Conservation (phyloP, 495 filamentous ascomycete genomes). For the Daldinia childiae region DNA sequence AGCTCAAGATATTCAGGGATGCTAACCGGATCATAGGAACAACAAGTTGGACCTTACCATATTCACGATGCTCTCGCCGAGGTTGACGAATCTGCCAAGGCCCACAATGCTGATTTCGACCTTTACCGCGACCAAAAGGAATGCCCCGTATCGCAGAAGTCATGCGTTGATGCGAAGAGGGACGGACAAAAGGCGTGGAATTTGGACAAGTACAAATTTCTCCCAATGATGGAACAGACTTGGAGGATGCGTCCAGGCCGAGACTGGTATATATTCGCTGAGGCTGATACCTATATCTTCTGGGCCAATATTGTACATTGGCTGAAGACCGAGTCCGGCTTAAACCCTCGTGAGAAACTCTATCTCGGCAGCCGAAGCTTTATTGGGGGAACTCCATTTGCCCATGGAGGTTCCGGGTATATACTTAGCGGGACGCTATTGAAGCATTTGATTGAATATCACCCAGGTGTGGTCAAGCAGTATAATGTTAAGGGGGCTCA, state of each 20-base stretch:
- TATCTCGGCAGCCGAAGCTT: constrained; percentile 67
- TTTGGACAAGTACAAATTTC: constrained; percentile 77
- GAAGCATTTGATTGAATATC: constrained; percentile 47
- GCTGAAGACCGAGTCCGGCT: constrained; percentile 51
- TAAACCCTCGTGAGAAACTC: constrained; percentile 57
- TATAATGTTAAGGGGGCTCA: constrained; percentile 51
- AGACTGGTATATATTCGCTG: constrained; percentile 75
- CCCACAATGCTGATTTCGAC: constrained; percentile 55
- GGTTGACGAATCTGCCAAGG: constrained; percentile 49
- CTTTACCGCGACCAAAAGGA: constrained; percentile 57
- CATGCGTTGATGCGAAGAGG: constrained; percentile 43
- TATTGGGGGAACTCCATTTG: constrained; percentile 50
- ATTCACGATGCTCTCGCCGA: constrained; percentile 61
- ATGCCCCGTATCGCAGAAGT: constrained; percentile 48
- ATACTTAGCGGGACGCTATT: constrained; percentile 58
- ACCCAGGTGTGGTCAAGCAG: constrained; percentile 46
- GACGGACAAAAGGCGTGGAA: constrained; percentile 63
- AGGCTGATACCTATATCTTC: constrained; percentile 72
- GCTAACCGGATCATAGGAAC: constrained; percentile 47
- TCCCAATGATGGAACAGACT: constrained; percentile 69
- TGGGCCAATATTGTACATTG: constrained; percentile 71
- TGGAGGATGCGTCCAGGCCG: constrained; percentile 59
- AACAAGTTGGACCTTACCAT: constrained; percentile 54
- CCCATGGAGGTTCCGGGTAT: constrained; percentile 62
- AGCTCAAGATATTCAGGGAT: background rate